Conservation (phyloP, 169 alveolate species). For the Plasmodium gaboni region DNA sequence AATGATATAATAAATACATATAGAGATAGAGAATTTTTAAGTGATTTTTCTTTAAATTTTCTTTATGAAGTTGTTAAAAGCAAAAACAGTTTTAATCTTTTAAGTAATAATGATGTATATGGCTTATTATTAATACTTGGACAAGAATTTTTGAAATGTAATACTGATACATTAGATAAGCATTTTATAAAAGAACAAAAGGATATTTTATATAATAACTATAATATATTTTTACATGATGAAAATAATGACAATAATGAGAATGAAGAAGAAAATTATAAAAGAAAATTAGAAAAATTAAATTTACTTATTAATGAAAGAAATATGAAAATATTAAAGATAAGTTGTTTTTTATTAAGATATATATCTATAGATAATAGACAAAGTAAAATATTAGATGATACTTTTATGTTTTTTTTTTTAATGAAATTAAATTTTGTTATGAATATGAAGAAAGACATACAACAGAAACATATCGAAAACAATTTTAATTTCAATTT, state of each 20-base stretch:
- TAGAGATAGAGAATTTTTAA: constrained; percentile 28
- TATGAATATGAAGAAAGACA: constrained; percentile 23
- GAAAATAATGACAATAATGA: too few relatives aligned
- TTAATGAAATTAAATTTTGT: constrained; percentile 55
- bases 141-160: constrained; percentile 28
- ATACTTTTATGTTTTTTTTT: constrained; percentile 37
- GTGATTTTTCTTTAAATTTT: constrained; percentile 62
- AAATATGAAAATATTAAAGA: constrained; percentile 36
- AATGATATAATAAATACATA: constrained; percentile 62
- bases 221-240: too few relatives aligned
- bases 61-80: constrained; percentile 9
- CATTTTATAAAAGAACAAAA: not conserved
- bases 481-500: constrained; percentile 12
- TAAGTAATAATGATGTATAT: constrained; percentile 7
- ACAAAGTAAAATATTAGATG: constrained; percentile 29
- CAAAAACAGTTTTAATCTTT: not conserved
- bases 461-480: constrained; percentile 15
- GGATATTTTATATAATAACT: not conserved
- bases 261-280: too few relatives aligned
- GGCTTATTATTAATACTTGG: constrained; percentile 36
- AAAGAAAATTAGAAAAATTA: too few relatives aligned
- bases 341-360: constrained; percentile 49
- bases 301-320: constrained; percentile 17
- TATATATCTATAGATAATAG: constrained; percentile 9
- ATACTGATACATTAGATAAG: not conserved